phyloP scores from a whole-genome alignment of 257 asterid species.

The Asclepias syriaca region DNA sequence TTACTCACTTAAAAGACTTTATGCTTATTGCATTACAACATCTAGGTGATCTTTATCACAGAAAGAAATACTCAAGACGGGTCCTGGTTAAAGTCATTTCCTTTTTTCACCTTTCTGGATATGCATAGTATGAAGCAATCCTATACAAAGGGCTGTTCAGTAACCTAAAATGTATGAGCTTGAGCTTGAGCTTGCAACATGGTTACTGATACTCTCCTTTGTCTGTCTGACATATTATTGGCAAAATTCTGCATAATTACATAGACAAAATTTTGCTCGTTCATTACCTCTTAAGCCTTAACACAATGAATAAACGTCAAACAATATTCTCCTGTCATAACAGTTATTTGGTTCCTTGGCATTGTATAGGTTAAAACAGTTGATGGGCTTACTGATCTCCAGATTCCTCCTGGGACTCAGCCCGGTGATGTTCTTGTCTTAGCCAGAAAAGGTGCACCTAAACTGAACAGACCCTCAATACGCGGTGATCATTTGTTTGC shows the following conservation, averaged over 20 bases:
- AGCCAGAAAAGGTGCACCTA: slow-evolving; percentile 96
- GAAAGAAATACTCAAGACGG: neutral
- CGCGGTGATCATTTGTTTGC: slow-evolving; percentile 97
- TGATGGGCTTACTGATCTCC: slow-evolving; percentile 85
- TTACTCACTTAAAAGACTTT: too few species aligned
- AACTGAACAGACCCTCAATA: slow-evolving; percentile 84
- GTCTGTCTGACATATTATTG: neutral
- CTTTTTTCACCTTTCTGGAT: neutral
- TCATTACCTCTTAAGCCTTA: neutral
- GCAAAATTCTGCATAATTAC: neutral
- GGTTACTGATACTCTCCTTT: neutral
- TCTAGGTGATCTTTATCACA: neutral
- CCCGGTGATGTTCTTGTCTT: slow-evolving; percentile 97
- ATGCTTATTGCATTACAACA: neutral
- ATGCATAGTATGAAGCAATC: neutral
- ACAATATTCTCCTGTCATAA: slow-evolving; percentile 1
- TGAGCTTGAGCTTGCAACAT: neutral
- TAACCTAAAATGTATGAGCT: neutral
- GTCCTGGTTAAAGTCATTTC: neutral
- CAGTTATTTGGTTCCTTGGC: slow-evolving; percentile 10
- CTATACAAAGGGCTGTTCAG: neutral
- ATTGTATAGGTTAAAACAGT: slow-evolving; percentile 79
- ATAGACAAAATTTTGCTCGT: neutral
- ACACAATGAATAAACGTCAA: neutral
- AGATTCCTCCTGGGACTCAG: slow-evolving; percentile 96